phyloP scores from a whole-genome alignment of 116 monocot genomes.

The Papilionanthe hybrid region DNA sequence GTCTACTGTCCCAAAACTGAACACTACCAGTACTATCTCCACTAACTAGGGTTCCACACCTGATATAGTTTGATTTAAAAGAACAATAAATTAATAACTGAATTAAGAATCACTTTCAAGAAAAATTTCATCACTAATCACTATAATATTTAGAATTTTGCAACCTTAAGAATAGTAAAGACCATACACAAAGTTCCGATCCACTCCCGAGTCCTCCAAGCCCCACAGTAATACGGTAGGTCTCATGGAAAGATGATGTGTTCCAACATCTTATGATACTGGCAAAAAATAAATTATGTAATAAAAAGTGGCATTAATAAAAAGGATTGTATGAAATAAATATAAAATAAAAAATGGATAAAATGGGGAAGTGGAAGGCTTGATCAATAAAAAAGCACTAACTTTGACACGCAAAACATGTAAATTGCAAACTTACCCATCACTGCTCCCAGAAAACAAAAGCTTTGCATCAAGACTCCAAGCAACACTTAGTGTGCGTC shows the following conservation, averaged over 20 bases:
- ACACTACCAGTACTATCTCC: conserved; percentile 92
- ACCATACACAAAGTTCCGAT: conserved; percentile 88
- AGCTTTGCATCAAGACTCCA: conserved; percentile 83
- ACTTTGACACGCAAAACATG: background rate
- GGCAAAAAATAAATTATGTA: conserved; percentile 17
- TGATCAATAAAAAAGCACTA: background rate
- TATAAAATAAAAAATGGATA: background rate
- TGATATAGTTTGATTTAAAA: conserved; percentile 13
- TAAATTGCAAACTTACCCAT: conserved; percentile 65
- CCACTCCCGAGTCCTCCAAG: conserved; percentile 66
- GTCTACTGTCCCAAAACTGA: conserved; percentile 90
- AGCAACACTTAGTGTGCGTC: conserved; percentile 71
- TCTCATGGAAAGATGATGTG: conserved; percentile 49
- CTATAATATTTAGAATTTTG: background rate
- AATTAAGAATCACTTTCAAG: background rate
- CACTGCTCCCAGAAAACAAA: conserved; percentile 87
- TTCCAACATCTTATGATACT: conserved; percentile 96
- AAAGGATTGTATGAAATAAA: background rate
- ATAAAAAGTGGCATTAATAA: background rate
- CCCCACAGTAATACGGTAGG: conserved; percentile 91
- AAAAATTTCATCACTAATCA: background rate
- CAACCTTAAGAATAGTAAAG: conserved; percentile 81
- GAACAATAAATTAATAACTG: background rate
- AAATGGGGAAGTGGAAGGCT: background rate
- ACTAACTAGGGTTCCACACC: conserved; percentile 89